These are phyloP conservation scores for Flaveria robusta DNA, from an alignment of 129 eudicot species.

Conservation along the genomic window DNA sequence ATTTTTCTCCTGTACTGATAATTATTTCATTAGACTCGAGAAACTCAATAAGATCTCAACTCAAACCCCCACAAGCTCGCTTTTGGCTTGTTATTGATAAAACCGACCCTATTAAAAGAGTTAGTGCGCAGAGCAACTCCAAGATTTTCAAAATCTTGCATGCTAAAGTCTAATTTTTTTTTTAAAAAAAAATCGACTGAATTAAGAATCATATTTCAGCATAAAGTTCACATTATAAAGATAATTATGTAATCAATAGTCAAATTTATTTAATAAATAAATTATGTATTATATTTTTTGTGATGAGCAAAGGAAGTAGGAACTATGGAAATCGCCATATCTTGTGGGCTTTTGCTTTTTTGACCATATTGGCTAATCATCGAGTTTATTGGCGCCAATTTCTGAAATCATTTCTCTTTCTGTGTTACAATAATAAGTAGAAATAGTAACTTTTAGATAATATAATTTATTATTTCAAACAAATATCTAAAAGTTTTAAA, in stretches of 20 bases:
- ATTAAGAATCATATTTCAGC: background rate
- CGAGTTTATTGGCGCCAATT: slow-evolving; percentile 23
- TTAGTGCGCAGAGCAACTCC: too few species aligned
- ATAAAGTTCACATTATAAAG: background rate
- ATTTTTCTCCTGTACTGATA: too few species aligned
- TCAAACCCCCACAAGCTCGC: too few species aligned
- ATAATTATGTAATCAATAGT: background rate
- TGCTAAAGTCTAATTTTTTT: too few species aligned
- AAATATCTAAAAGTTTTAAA: background rate
- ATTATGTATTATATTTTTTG: too few species aligned
- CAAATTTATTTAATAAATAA: background rate
- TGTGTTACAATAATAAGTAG: background rate
- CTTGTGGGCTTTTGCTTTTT: slow-evolving; percentile 25
- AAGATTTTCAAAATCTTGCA: too few species aligned
- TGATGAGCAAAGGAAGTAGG: background rate
- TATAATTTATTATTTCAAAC: background rate
- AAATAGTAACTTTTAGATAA: background rate
- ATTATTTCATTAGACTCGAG: too few species aligned
- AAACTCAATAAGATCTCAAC: too few species aligned
- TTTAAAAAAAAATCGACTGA: background rate
- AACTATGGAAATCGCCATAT: background rate
- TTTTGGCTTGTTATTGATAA: too few species aligned
- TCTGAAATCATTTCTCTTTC: background rate
- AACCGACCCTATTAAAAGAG: too few species aligned
- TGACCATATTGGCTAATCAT: slow-evolving; percentile 16